Base-by-base conservation (phyloP, 306 rosid genomes). In the Dalbergia oliveri region DNA sequence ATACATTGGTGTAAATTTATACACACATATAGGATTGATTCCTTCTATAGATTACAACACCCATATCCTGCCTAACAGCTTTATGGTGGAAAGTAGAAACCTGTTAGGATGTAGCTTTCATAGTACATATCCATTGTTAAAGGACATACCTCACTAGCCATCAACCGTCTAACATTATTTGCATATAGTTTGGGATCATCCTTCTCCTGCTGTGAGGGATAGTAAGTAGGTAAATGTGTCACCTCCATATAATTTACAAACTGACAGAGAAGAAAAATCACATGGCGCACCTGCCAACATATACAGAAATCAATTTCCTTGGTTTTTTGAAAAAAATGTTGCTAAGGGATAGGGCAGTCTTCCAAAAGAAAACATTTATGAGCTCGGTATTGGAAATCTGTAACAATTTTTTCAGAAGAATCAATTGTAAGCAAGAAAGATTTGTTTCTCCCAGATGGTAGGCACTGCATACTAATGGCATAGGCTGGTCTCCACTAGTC, bases 161-260 rank as follows among this genome's bases (percentile, higher is more conserved):
- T 93, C 86, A 93, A 76, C 67, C 66, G 88, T 89, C 98, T 88
- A 78, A 93, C 86, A 63, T 93, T 95, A 73, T 66, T 79, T 35
- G 94, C 94, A 70, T 85, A 95, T 58, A 93, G 83, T 76, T 87
- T 95, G 47, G 97, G 90, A 67, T 93, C 90, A 63, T 90, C 90
- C 86, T 88, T 90, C 88, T 93, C 99, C 88, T 88, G 86, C 66
- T 85, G 87, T 10, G 94, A 83, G 67, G 99, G 99, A 82, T 80
- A 73, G 81, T 91, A 93, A 64, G 81, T 79, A 19, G 98, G 99
- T 75, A 95, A 87, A 59, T 84, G 69, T 47, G 39, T 86, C 79
- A 93, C 98, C 89, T 95, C 99, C 87, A 93, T 71, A 87, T 88
- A 83, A 79, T 93, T 95, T 66, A 90, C 90, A 87, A 93, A 91